Evolutionary conservation across 2,329 filamentous ascomycete species (phyloP), one percentile per base, ranked within the genome.

Genomic region (Colletotrichum chrysophilum): DNA sequence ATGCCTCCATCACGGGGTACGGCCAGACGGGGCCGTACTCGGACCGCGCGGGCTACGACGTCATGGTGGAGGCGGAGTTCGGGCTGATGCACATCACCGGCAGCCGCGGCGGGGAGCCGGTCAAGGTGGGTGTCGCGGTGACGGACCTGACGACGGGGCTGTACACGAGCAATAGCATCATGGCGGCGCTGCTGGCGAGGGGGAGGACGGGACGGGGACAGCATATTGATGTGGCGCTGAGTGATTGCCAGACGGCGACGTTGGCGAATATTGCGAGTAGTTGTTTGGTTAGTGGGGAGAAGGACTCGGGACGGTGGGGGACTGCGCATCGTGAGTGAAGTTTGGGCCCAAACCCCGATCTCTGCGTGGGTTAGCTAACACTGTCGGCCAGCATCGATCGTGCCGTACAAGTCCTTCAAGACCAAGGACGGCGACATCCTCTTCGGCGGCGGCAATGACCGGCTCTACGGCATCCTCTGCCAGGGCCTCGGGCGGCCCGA

Each of bases 41-140:
- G 7, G 91, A 93, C 78, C 91, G 97, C 16, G 96, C 97, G 5
- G 97, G 97, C 6, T 99, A 99, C 88, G 97, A 99, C 85, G 97
- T 99, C 79, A 99, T 99, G 96, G 96, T 99, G 13, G 97, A 99
- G 87, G 97, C 97, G 75, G 97, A 98, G 83, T 96, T 99, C 86
- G 97, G 97, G 1, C 87, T 99, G 72, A 99, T 99, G 97, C 97
- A 99, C 86, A 98, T 99, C 80, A 99, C 97, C 0, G 97, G 97
- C 36, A 91, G 91, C 76, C 91, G 96, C 71, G 94, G 98, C 80
- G 96, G 96, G 0, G 94, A 96, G 3, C 97, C 97, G 0, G 97
- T 98, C 52, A 99, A 99, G 86, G 97, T 99, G 4, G 97, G 97
- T 21, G 97, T 99, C 4, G 97, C 97, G 3, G 97, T 99, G 5